Evolutionary conservation across 2,329 filamentous ascomycete species (phyloP), one percentile per base, ranked within the genome.

Genomic region (Emmonsia crescens): DNA sequence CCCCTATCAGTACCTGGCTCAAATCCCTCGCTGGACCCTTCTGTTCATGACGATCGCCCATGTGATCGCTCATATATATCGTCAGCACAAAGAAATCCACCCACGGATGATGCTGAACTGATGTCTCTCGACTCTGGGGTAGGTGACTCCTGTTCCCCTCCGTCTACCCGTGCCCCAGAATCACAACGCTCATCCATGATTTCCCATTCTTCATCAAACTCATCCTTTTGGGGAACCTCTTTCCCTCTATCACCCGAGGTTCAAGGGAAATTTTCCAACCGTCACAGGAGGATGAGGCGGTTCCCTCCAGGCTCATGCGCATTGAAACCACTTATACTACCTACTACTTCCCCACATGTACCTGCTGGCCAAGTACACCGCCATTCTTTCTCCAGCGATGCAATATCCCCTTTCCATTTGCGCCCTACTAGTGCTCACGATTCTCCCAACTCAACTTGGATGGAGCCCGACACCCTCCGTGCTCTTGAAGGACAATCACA

Each of bases 271-370:
- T 63, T 61, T 29, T 66, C 63, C 42, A 65, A 59, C 36, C 65
- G 67, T 38, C 62, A 68, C 40, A 67, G 69, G 55, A 70, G 69
- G 58, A 70, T 72, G 67, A 68, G 73, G 46, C 70, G 70, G 36
- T 75, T 74, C 57, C 69, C 73, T 21, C 71, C 72, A 12, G 72
- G 73, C 1, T 73, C 71, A 6, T 71, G 68, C 40, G 67, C 71
- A 21, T 62, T 75, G 54, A 75, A 74, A 51, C 72, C 73, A 27
- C 64, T 75, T 5, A 67, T 75, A 33, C 65, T 75, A 29, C 69
- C 65, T 58, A 57, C 61, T 5, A 31, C 64, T 48, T 63, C 65
- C 16, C 56, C 56, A 10, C 40, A 57, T 57, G 40, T 57, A 33
- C 56, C 56, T 14, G 55, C 38, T 57, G 40, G 56, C 24, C 56